Evolutionary conservation across 495 filamentous ascomycete genomes (phyloP).

Genomic region (Penicillium daleae): DNA sequence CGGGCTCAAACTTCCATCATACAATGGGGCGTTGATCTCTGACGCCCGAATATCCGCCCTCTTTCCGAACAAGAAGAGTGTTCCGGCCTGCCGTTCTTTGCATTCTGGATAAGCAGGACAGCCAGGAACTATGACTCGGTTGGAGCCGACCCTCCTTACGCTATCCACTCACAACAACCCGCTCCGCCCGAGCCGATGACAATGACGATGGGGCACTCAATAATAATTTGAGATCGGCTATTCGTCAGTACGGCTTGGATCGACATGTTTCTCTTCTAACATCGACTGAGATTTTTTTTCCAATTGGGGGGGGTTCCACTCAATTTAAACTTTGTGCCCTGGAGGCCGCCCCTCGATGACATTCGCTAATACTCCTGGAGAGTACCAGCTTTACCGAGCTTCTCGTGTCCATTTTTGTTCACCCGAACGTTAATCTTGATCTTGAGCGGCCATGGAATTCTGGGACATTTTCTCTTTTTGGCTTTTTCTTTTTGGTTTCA

Average conservation of each 20-base stretch:
- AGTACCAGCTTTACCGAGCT: constrained; percentile 13
- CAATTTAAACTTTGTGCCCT: constrained; percentile 26
- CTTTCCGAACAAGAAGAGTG: constrained; percentile 6
- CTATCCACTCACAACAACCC: constrained; percentile 17
- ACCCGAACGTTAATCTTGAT: constrained; percentile 5
- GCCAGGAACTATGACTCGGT: constrained; percentile 29
- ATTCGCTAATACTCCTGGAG: constrained; percentile 15
- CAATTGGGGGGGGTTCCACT: constrained; percentile 1
- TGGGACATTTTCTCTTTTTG: background rate
- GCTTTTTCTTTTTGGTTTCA: background rate
- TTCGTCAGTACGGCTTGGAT: constrained; percentile 25
- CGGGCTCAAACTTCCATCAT: background rate
- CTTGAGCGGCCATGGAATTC: constrained; percentile 1
- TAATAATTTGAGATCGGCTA: constrained; percentile 16
- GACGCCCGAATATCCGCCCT: constrained; percentile 11
- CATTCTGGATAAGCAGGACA: constrained; percentile 8
- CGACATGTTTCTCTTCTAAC: constrained; percentile 19
- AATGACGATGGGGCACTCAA: constrained; percentile 14
- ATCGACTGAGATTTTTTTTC: constrained; percentile 8
- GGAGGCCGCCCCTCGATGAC: constrained; percentile 2
- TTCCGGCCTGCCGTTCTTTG: constrained; percentile 21
- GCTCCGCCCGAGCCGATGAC: constrained; percentile 20
- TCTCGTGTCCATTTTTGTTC: constrained; percentile 7
- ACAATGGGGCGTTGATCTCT: constrained; percentile 4
- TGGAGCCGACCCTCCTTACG: constrained; percentile 18